Evolutionary conservation across 306 rosid genomes (phyloP).

Genomic region (Gastrolobium villosum): DNA sequence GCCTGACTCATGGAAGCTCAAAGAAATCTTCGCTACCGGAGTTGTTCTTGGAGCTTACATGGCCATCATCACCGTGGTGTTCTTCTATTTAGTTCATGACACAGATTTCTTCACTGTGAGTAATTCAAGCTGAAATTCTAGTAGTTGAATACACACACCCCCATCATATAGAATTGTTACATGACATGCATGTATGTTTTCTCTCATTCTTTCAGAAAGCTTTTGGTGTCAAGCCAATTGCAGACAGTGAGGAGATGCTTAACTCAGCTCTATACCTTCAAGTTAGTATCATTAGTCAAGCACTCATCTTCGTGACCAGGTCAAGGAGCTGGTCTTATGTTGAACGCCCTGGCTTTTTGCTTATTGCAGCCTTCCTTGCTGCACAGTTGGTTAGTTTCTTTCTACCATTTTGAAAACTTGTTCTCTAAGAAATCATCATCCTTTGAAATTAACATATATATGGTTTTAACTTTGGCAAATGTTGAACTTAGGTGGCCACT

Average conservation of each 20-base stretch:
- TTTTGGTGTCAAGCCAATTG: constrained; percentile 64
- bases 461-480: constrained; percentile 22
- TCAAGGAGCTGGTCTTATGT: constrained; percentile 89
- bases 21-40: constrained; percentile 89
- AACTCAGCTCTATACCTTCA: constrained; percentile 93
- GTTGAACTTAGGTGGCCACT: constrained; percentile 75
- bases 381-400: constrained; percentile 79
- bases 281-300: constrained; percentile 95
- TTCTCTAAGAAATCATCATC: not conserved
- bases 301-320: constrained; percentile 91
- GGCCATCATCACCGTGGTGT: constrained; percentile 83
- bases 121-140: not conserved
- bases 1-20: constrained; percentile 98
- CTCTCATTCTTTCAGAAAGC: constrained; percentile 40
- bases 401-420: not conserved
- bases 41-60: constrained; percentile 86
- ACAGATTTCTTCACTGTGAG: constrained; percentile 73
- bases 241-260: constrained; percentile 50
- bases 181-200: not conserved
- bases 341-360: constrained; percentile 83
- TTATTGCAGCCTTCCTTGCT: constrained; percentile 69
- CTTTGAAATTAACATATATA: not conserved
- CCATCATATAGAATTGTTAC: not conserved
- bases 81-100: constrained; percentile 76
- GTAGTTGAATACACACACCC: not conserved